Evolutionary conservation across 768 basidiomycete genomes (phyloP), one percentile per base, ranked within the genome.

Genomic region (Daedaleopsis nitida): DNA sequence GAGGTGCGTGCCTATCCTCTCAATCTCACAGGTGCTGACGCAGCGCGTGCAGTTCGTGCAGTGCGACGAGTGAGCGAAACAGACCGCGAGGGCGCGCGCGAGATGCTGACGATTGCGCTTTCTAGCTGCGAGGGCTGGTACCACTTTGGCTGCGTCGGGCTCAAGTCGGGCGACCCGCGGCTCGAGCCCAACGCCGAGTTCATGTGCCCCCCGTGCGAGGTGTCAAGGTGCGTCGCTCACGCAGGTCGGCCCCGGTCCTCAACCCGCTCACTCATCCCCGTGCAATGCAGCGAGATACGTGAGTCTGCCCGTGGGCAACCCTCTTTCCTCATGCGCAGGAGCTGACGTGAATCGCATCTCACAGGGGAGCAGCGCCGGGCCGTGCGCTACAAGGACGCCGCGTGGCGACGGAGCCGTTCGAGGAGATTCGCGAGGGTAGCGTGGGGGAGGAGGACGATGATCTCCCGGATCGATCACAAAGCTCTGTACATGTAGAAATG

Each of bases 121-220:
- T 57, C 21, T 42, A 66, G 68, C 32, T 69, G 68, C 32, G 57
- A 69, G 14, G 68, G 48, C 14, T 66, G 65, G 68, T 69, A 65
- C 24, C 68, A 69, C 45, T 63, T 65, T 21, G 65, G 64, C 2
- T 69, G 68, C 38, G 63, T 66, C 19, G 65, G 65, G 6, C 12
- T 69, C n/a, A 16, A n/a, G 27, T n/a, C 14, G 32, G 62, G 49
- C 39, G 68, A 69, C 38, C 62, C 66, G 6, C 64, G 65, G 5
- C 58, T 65, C 1, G 60, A 65, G 11, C 51, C 55, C 1, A 64
- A 65, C 32, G 60, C 60, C 1, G 47, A 60, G 21, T 66, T 58
- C 27, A 17, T 64, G 43, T 69, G 68, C 34, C 68, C 68, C 9
- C 68, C 66, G 0, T 69, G 68, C 59, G 57, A 64, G 21, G 57